phyloP scores from a whole-genome alignment of 2,329 filamentous ascomycete genomes.

The Fusarium anguioides region DNA sequence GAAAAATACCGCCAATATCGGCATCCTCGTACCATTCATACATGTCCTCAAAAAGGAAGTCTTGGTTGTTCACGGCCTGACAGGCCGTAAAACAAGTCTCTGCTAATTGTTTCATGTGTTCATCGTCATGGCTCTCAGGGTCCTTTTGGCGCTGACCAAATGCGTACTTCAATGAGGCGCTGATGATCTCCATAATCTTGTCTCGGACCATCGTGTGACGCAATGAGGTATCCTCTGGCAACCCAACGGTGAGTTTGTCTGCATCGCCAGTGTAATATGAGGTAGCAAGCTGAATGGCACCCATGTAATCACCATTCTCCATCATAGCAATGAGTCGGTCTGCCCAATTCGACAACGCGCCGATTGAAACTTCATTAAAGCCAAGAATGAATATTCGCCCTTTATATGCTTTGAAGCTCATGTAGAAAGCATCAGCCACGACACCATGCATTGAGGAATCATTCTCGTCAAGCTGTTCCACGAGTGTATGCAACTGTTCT shows the following conservation, averaged over 20 bases:
- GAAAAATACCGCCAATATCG: constrained; percentile 77
- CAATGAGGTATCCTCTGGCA: constrained; percentile 82
- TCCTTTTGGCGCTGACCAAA: constrained; percentile 74
- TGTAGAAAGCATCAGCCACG: constrained; percentile 96
- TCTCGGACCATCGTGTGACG: constrained; percentile 87
- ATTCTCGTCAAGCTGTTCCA: constrained; percentile 89
- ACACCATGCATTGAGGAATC: constrained; percentile 93
- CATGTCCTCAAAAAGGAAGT: constrained; percentile 90
- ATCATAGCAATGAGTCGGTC: constrained; percentile 93
- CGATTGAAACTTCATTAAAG: constrained; percentile 93
- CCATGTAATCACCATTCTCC: constrained; percentile 96
- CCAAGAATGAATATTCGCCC: constrained; percentile 91
- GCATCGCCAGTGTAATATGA: constrained; percentile 91
- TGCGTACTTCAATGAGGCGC: constrained; percentile 88
- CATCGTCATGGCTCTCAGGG: constrained; percentile 58
- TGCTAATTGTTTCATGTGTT: constrained; percentile 79
- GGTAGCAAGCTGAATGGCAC: constrained; percentile 88
- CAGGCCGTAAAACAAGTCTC: constrained; percentile 87
- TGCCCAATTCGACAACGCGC: constrained; percentile 95
- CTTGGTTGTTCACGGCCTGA: constrained; percentile 77
- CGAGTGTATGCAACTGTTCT: constrained; percentile 81
- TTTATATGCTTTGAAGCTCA: constrained; percentile 97
- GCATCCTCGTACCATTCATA: constrained; percentile 91
- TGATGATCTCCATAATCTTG: constrained; percentile 92
- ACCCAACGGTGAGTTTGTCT: constrained; percentile 93